Evolutionary conservation across 495 filamentous ascomycete species (phyloP).

Genomic region (Lasiosphaeria hispida): DNA sequence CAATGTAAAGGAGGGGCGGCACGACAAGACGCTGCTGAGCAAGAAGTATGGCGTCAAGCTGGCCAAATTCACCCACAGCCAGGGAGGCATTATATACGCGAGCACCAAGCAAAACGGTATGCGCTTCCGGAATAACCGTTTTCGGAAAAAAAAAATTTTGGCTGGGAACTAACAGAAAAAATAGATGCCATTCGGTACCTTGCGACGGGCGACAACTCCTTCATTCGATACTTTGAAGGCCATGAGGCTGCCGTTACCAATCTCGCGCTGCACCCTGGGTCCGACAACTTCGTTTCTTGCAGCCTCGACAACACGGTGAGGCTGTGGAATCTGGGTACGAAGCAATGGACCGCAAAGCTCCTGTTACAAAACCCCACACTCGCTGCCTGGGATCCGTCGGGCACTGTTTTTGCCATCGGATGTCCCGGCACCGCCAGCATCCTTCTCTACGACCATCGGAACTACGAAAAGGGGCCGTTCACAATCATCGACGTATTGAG

Average conservation of each 20-base stretch:
- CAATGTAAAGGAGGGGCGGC: slow-evolving; percentile 83
- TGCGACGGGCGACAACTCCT: slow-evolving; percentile 90
- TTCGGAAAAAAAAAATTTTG: too few relatives aligned
- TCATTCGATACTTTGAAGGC: slow-evolving; percentile 90
- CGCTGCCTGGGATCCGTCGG: slow-evolving; percentile 82
- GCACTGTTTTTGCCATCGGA: slow-evolving; percentile 85
- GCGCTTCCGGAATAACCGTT: slow-evolving; percentile 1
- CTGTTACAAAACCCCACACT: slow-evolving; percentile 75
- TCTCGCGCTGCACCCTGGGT: slow-evolving; percentile 68
- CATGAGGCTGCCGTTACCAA: slow-evolving; percentile 80
- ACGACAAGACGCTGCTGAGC: slow-evolving; percentile 77
- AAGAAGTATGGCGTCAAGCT: slow-evolving; percentile 95
- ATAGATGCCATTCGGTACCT: slow-evolving; percentile 84
- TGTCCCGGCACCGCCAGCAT: slow-evolving; percentile 72
- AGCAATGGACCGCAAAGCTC: slow-evolving; percentile 72
- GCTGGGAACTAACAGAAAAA: slow-evolving; percentile 14
- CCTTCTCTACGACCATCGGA: slow-evolving; percentile 88
- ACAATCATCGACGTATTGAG: slow-evolving; percentile 74
- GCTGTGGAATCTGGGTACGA: slow-evolving; percentile 77
- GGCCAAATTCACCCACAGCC: slow-evolving; percentile 88
- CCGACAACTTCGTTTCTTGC: slow-evolving; percentile 89
- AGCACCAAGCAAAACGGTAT: slow-evolving; percentile 88
- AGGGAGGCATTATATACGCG: slow-evolving; percentile 85
- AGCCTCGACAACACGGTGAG: slow-evolving; percentile 83
- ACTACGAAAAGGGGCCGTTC: slow-evolving; percentile 89